Conservation (phyloP, 352 stramenopile genomes). For the Globisporangium perplexum region DNA sequence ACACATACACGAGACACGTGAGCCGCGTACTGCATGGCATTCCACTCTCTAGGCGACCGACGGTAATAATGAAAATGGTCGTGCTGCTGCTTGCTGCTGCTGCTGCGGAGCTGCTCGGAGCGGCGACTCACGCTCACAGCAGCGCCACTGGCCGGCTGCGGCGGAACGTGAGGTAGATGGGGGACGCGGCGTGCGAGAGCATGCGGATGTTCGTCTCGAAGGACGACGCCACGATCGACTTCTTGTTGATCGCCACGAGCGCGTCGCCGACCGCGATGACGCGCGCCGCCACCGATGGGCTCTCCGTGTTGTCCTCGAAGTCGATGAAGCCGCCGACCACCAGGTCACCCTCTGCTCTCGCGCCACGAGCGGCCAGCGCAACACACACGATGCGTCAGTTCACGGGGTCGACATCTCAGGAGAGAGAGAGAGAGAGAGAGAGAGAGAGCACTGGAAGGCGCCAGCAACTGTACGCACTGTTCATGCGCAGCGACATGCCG, state of each 20-base stretch:
- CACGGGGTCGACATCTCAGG: too few relatives aligned
- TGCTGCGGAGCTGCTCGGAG: too few relatives aligned
- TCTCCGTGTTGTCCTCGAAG: constrained; percentile 77
- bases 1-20: too few relatives aligned
- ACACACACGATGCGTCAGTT: constrained; percentile 9
- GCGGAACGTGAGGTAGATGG: constrained; percentile 81
- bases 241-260: constrained; percentile 86
- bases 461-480: constrained; percentile 74
- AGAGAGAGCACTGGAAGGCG: too few relatives aligned
- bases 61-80: not conserved
- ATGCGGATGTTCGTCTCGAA: constrained; percentile 87
- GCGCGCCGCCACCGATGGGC: constrained; percentile 63
- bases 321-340: constrained; percentile 80
- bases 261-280: constrained; percentile 76
- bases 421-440: not conserved
- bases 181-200: constrained; percentile 68
- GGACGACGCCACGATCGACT: constrained; percentile 77
- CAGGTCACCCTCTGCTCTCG: constrained; percentile 54
- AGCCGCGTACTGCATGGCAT: not conserved
- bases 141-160: constrained; percentile 54
- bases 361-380: too few relatives aligned
- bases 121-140: constrained; percentile 50
- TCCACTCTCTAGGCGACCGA: not conserved
- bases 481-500: constrained; percentile 84
- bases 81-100: not conserved